Percentiles rank a stretch among this genome's conserved stretches.
phyloP scores from a whole-genome alignment of 1,284 basidiomycete genomes.

The Puccinia polysora region DNA sequence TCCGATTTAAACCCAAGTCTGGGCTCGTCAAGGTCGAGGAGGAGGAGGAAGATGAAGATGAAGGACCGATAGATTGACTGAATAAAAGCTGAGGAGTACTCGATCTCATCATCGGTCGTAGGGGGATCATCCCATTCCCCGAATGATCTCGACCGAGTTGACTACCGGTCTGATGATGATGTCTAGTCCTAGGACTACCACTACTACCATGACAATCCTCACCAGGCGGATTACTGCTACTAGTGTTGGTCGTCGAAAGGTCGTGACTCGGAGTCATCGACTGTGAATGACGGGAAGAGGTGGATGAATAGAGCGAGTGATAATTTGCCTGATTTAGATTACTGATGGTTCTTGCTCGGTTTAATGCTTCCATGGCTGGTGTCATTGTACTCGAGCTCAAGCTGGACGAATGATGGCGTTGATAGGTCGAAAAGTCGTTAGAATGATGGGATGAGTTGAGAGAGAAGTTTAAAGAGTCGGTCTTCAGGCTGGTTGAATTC shows the following conservation, averaged over 20 bases:
- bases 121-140: background rate
- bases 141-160: too few relatives aligned
- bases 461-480: background rate
- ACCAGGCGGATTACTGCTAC: too few relatives aligned
- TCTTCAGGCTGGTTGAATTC: background rate
- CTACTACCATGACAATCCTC: too few relatives aligned
- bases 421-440: background rate
- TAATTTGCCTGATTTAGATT: background rate
- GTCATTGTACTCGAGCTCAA: background rate
- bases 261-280: too few relatives aligned
- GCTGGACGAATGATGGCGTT: background rate
- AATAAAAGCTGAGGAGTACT: too few relatives aligned
- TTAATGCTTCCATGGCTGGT: constrained; percentile 42
- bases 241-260: too few relatives aligned
- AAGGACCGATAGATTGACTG: too few relatives aligned
- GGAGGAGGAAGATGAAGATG: background rate
- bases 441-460: background rate
- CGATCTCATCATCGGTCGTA: background rate
- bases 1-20: background rate
- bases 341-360: constrained; percentile 15
- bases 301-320: constrained; percentile 1
- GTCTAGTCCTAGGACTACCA: too few relatives aligned
- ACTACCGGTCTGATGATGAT: too few relatives aligned
- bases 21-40: background rate
- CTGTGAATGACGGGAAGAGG: too few relatives aligned